phyloP scores from a whole-genome alignment of 768 basidiomycete species.

The Glaciozyma martinii region DNA sequence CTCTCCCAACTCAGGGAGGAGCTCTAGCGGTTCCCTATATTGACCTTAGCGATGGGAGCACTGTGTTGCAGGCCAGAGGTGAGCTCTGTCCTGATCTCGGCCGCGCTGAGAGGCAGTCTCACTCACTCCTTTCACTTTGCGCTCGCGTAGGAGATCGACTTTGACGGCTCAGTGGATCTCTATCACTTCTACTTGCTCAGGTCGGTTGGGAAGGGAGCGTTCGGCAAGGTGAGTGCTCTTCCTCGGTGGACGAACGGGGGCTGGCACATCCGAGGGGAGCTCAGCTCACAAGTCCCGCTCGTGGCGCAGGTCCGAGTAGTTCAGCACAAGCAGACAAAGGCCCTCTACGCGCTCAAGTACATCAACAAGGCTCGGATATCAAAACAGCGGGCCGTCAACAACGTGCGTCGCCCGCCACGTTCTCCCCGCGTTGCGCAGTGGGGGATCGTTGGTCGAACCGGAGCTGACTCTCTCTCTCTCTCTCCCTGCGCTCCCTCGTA shows the following conservation, averaged over 20 bases:
- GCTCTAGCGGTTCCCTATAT: no score
- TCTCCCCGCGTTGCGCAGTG: not conserved
- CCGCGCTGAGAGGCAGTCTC: no score
- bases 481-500: no score
- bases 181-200: slow-evolving; percentile 95
- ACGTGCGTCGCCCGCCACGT: slow-evolving; percentile 12
- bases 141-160: slow-evolving; percentile 52
- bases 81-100: no score
- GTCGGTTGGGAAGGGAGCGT: slow-evolving; percentile 92
- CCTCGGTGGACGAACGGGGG: not conserved
- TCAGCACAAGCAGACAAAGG: slow-evolving; percentile 83
- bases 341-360: slow-evolving; percentile 92
- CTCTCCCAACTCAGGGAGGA: no score
- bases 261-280: not conserved
- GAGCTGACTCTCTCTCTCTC: no score
- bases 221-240: slow-evolving; percentile 69
- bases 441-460: no score
- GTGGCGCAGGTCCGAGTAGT: slow-evolving; percentile 79
- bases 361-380: slow-evolving; percentile 84
- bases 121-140: no score
- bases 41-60: no score
- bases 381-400: slow-evolving; percentile 31
- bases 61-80: no score
- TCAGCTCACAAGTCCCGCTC: slow-evolving; percentile 9
- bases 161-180: slow-evolving; percentile 75